These are phyloP conservation scores for Macrocybe gigantea DNA, from an alignment of 768 basidiomycete species.

Conservation along the genomic window DNA sequence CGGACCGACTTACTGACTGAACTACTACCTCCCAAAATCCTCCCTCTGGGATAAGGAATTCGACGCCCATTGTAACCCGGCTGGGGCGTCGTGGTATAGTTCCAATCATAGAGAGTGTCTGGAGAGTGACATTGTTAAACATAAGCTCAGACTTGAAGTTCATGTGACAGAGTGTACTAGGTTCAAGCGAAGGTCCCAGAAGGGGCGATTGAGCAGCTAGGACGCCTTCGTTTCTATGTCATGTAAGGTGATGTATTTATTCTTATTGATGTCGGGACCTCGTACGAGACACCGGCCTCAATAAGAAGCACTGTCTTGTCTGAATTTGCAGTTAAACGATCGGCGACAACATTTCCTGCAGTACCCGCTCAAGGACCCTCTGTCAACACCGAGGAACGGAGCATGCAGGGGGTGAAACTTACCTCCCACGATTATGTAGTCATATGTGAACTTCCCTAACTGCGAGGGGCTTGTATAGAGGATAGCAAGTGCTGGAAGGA, in stretches of 20 bases:
- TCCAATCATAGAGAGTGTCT: slow-evolving; percentile 19
- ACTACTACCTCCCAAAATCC: slow-evolving; percentile 19
- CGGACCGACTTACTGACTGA: slow-evolving; percentile 13
- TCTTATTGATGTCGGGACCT: background rate
- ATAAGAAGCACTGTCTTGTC: background rate
- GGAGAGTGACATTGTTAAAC: background rate
- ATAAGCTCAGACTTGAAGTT: no score
- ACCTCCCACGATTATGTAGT: slow-evolving; percentile 2
- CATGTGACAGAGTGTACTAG: background rate
- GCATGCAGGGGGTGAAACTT: background rate
- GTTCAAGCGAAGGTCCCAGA: slow-evolving; percentile 8
- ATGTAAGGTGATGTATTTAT: background rate
- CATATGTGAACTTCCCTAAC: background rate
- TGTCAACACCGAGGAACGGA: background rate
- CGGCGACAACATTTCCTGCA: slow-evolving; percentile 2
- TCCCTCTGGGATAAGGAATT: slow-evolving; percentile 18
- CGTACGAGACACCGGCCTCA: slow-evolving; percentile 3
- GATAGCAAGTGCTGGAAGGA: background rate
- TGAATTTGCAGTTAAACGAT: background rate
- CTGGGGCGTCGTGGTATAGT: slow-evolving; percentile 24
- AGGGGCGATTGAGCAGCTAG: slow-evolving; percentile 9
- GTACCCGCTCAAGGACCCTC: background rate
- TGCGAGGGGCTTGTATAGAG: background rate
- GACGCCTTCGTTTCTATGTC: slow-evolving; percentile 11
- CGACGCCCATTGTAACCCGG: slow-evolving; percentile 13